Conservation (phyloP, 2,329 filamentous ascomycete genomes). For the Aspergillus terreus region DNA sequence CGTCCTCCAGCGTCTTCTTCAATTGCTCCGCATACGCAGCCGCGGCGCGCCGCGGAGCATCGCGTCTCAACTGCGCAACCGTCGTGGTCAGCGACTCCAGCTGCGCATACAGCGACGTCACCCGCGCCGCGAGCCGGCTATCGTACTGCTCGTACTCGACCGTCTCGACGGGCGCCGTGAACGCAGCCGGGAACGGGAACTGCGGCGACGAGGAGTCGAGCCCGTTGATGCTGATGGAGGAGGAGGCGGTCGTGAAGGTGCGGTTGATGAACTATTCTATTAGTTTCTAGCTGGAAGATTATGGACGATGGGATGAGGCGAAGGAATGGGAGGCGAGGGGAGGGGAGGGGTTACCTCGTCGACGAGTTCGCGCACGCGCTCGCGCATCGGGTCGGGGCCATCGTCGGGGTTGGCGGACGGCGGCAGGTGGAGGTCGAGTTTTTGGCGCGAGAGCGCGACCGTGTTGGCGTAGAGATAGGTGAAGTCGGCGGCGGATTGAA, state of each 20-base stretch:
- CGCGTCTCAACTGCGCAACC: constrained; percentile 44
- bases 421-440: constrained; percentile 48
- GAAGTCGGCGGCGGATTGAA: constrained; percentile 49
- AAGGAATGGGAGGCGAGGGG: not conserved
- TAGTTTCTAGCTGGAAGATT: not conserved
- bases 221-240: constrained; percentile 48
- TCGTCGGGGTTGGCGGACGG: constrained; percentile 39
- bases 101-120: constrained; percentile 45
- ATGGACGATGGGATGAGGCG: constrained; percentile 1
- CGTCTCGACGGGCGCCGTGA: constrained; percentile 37
- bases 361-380: constrained; percentile 40
- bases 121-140: constrained; percentile 37
- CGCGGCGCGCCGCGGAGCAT: constrained; percentile 42
- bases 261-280: constrained; percentile 39
- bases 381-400: constrained; percentile 40
- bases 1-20: constrained; percentile 30
- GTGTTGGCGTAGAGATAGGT: constrained; percentile 48
- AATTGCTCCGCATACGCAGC: constrained; percentile 35
- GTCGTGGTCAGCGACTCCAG: constrained; percentile 46
- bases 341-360: constrained; percentile 29
- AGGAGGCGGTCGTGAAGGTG: constrained; percentile 42
- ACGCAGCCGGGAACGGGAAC: constrained; percentile 29
- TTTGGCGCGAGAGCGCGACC: constrained; percentile 41
- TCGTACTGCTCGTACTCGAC: constrained; percentile 48
- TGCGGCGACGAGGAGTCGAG: constrained; percentile 35